These are phyloP conservation scores for Thuja plicata DNA, from an alignment of 83 land plant species.

Conservation along the genomic window DNA sequence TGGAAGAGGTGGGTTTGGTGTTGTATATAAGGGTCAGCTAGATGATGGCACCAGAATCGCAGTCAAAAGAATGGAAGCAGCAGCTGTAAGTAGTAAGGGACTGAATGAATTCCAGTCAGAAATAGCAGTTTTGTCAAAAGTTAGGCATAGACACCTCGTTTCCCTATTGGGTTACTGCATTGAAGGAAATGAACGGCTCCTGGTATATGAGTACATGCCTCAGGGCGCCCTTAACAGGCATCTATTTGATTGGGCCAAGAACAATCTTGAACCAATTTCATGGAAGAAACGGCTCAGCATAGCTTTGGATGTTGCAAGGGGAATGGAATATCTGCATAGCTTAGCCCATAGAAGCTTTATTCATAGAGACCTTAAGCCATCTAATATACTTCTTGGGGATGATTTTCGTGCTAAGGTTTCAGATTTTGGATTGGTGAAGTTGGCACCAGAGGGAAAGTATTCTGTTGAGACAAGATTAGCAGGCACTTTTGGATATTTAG, in stretches of 20 bases:
- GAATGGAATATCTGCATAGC: constrained; percentile 76
- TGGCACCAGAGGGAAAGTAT: constrained; percentile 61
- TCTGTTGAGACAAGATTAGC: constrained; percentile 77
- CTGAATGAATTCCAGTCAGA: constrained; percentile 77
- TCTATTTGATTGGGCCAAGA: constrained; percentile 56
- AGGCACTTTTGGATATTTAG: constrained; percentile 82
- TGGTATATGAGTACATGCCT: constrained; percentile 80
- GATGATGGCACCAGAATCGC: constrained; percentile 73
- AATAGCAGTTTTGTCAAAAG: constrained; percentile 76
- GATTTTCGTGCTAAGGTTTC: constrained; percentile 71
- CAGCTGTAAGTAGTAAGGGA: constrained; percentile 45
- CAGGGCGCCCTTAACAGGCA: constrained; percentile 68
- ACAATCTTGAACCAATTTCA: constrained; percentile 52
- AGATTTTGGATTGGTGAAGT: constrained; percentile 83
- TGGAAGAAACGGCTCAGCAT: constrained; percentile 66
- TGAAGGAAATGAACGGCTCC: constrained; percentile 69
- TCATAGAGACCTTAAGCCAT: constrained; percentile 78
- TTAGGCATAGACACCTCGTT: constrained; percentile 75
- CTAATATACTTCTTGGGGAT: constrained; percentile 73
- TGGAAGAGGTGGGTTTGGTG: constrained; percentile 84
- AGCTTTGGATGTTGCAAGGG: constrained; percentile 83
- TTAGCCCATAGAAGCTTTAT: constrained; percentile 68
- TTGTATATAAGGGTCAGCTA: constrained; percentile 68
- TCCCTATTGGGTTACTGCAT: constrained; percentile 68
- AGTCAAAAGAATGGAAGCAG: constrained; percentile 77